These are phyloP conservation scores for Exophiala sideris DNA, from an alignment of 2,329 filamentous ascomycete species.

Conservation along the genomic window DNA sequence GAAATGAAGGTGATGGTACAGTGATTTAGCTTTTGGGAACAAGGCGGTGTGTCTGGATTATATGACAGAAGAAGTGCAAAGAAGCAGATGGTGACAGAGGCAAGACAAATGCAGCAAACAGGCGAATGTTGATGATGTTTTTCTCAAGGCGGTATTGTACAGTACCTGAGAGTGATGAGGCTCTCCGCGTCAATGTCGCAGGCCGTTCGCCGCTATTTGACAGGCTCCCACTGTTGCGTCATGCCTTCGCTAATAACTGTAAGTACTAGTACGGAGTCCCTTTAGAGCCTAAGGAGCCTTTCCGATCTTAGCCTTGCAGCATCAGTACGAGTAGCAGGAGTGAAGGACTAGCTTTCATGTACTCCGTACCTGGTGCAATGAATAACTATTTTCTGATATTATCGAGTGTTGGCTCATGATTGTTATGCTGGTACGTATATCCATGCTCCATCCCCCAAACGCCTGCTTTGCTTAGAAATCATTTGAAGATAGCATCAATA, in stretches of 20 bases:
- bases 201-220: background rate
- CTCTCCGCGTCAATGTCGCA: too few relatives aligned
- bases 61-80: background rate
- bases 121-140: background rate
- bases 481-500: background rate
- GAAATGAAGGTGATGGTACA: background rate
- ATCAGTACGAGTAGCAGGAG: background rate
- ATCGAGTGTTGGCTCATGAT: background rate
- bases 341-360: background rate
- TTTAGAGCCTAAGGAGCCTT: too few relatives aligned
- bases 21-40: background rate
- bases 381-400: background rate
- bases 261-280: background rate
- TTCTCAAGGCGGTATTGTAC: background rate
- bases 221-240: slow-evolving; percentile 10
- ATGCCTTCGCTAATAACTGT: background rate
- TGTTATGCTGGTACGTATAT: background rate
- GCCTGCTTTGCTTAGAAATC: too few relatives aligned
- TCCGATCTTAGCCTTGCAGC: background rate
- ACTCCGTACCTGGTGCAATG: background rate
- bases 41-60: background rate
- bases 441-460: background rate
- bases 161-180: background rate
- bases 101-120: slow-evolving; percentile 1
- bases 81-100: background rate